Evolutionary conservation across 202 grass and related monocot species (phyloP), one percentile per base, ranked within the genome.

Genomic region (Digitaria exilis): DNA sequence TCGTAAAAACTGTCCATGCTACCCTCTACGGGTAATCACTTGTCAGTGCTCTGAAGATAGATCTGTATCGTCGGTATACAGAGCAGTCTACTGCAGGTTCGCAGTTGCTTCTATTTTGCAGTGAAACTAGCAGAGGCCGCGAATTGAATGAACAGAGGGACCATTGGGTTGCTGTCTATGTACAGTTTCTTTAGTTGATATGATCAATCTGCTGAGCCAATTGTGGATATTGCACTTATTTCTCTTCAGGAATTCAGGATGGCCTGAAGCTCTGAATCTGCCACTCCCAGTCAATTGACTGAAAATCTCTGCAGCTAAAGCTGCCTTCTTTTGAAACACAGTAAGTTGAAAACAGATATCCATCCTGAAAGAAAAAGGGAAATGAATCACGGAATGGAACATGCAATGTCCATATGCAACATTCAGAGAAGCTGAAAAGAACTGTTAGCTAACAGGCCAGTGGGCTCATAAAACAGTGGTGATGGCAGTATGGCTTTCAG

Each of bases 91-190:
- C 16, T 13, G 7, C 35, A 80, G 65, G 61, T 57, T 15, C 24
- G 24, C 34, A 43, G 34, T 30, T 80, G 32, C 64, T 80, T 80
- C 34, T 69, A 55, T 11, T 29, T 48, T 67, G 37, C 24, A 57
- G 43, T 12, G 28, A 21, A 24, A 22, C 19, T 13, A 15, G 10
- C 48, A 35, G 48, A 22, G 48, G 29, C 19, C 6, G 3, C 1
- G 34, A 56, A 24, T 11, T 0, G 50, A 56, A 37, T 56, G 22
- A 56, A n/a, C 50, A 37, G 1, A 24, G 50, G 17, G 46, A 37
- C 50, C 29, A 37, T 39, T 56, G 22, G 24, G 30, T 37, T 57
- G 19, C 32, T 57, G 51, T 57, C 16, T 17, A 4, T 5, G 72
- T 57, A 41, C 14, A 55, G 31, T 39, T 75, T 14, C 31, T 32